phyloP scores from a whole-genome alignment of 106 monocot species.

The Chionographis japonica region DNA sequence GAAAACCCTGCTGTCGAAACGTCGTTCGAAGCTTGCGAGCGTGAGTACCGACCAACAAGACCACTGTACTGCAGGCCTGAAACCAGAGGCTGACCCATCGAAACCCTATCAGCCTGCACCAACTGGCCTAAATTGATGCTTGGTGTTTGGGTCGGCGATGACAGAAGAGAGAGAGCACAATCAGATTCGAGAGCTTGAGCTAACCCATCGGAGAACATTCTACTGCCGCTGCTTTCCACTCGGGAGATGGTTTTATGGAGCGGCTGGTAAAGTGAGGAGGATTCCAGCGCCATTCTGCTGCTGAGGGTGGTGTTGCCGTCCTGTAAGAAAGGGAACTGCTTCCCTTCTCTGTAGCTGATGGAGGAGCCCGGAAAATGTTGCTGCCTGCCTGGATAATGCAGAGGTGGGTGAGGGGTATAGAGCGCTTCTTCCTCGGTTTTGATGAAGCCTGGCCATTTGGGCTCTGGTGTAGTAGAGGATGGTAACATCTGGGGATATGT shows the following conservation, averaged over 20 bases:
- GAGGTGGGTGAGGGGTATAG: conserved; percentile 15
- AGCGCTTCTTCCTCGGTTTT: conserved; percentile 44
- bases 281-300: conserved; percentile 5
- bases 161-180: conserved; percentile 99
- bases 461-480: conserved; percentile 15
- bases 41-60: conserved; percentile 17
- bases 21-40: conserved; percentile 19
- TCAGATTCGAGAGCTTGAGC: conserved; percentile 48
- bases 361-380: conserved; percentile 24
- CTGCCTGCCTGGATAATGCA: conserved; percentile 22
- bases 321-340: conserved; percentile 49
- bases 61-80: conserved; percentile 20
- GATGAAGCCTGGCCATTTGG: conserved; percentile 21
- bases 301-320: conserved; percentile 6
- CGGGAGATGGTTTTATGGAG: conserved; percentile 27
- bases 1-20: conserved; percentile 49
- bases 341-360: conserved; percentile 36
- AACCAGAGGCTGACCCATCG: conserved; percentile 39
- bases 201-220: conserved; percentile 42
- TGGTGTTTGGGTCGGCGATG: conserved; percentile 59
- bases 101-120: conserved; percentile 40
- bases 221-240: conserved; percentile 28
- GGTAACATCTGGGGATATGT: conserved; percentile 32
- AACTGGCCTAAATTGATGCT: conserved; percentile 41
- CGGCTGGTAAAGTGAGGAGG: conserved; percentile 24